Percentiles rank a stretch among this genome's conserved stretches.
Conservation (phyloP, 164 flowering plant species). For the grape (Vitis vinifera) region DNA sequence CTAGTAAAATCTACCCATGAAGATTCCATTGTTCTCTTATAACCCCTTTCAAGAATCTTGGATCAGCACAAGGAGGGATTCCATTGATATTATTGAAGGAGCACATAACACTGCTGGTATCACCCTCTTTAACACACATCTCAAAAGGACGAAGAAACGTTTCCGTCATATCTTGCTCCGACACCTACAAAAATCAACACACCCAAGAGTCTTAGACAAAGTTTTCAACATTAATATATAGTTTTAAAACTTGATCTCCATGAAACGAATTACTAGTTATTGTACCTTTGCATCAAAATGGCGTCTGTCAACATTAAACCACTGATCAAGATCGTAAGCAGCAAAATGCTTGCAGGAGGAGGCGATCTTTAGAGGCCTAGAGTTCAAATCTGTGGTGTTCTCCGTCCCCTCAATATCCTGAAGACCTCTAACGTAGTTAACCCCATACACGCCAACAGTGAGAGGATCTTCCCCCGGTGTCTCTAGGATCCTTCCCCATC, state of each 20-base stretch:
- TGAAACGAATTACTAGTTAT: no score
- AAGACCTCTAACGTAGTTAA: constrained; percentile 24
- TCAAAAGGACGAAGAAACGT: neutral
- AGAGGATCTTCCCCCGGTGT: constrained; percentile 30
- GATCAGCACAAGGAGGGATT: constrained; percentile 9
- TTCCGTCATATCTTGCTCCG: constrained; percentile 5
- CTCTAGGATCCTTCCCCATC: constrained; percentile 26
- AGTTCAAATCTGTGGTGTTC: neutral
- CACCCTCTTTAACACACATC: constrained; percentile 8
- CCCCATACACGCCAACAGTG: constrained; percentile 9
- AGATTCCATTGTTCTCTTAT: constrained; percentile 5
- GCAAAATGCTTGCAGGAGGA: constrained; percentile 28
- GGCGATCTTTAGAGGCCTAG: constrained; percentile 21
- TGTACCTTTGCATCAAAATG: constrained; percentile 16
- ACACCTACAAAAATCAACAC: neutral
- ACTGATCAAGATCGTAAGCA: constrained; percentile 26
- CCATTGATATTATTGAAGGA: constrained; percentile 11
- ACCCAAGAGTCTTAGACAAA: no score
- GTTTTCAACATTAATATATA: no score
- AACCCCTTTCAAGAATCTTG: neutral
- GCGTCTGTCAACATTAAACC: constrained; percentile 16
- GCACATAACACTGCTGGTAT: constrained; percentile 8
- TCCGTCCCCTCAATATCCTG: constrained; percentile 19
- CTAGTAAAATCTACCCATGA: neutral
- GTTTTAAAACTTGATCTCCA: no score